Conservation (phyloP, 768 basidiomycete genomes). For the Hypholoma sublateritium region DNA sequence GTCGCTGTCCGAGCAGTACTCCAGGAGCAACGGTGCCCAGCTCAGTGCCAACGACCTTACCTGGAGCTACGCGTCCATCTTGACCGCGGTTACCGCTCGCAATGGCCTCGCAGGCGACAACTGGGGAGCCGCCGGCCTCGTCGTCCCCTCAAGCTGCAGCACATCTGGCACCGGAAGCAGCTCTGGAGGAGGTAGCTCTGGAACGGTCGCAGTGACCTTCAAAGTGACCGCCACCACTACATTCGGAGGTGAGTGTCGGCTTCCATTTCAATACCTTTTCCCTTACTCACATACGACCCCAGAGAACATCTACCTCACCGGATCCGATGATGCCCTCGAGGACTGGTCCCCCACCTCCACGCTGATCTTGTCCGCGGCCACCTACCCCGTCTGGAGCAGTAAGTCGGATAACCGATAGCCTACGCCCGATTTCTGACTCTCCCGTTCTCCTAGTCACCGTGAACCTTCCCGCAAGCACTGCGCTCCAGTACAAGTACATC, state of each 20-base stretch:
- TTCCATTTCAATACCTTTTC: neutral
- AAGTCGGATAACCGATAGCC: neutral
- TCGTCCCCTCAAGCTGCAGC: slow-evolving; percentile 44
- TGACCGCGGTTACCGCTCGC: slow-evolving; percentile 58
- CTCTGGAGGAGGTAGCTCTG: slow-evolving; percentile 12
- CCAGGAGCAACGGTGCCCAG: slow-evolving; percentile 46
- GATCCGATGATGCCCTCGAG: slow-evolving; percentile 51
- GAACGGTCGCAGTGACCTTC: slow-evolving; percentile 56
- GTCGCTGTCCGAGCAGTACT: slow-evolving; percentile 64
- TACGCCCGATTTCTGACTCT: neutral
- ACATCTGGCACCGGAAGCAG: slow-evolving; percentile 11
- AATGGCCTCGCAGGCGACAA: slow-evolving; percentile 43
- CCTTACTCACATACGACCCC: neutral
- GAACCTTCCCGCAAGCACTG: slow-evolving; percentile 51
- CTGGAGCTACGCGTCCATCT: slow-evolving; percentile 73
- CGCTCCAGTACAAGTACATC: slow-evolving; percentile 73
- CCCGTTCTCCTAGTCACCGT: slow-evolving; percentile 50
- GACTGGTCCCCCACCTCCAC: slow-evolving; percentile 65
- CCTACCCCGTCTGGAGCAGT: slow-evolving; percentile 74
- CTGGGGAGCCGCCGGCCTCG: slow-evolving; percentile 68
- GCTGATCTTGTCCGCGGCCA: slow-evolving; percentile 48
- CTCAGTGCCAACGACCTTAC: slow-evolving; percentile 67
- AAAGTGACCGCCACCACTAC: slow-evolving; percentile 62
- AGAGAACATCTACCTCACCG: slow-evolving; percentile 74
- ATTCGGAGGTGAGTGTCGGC: slow-evolving; percentile 49